Conservation (phyloP, 306 rosid genomes). For the Trifolium pratense region DNA sequence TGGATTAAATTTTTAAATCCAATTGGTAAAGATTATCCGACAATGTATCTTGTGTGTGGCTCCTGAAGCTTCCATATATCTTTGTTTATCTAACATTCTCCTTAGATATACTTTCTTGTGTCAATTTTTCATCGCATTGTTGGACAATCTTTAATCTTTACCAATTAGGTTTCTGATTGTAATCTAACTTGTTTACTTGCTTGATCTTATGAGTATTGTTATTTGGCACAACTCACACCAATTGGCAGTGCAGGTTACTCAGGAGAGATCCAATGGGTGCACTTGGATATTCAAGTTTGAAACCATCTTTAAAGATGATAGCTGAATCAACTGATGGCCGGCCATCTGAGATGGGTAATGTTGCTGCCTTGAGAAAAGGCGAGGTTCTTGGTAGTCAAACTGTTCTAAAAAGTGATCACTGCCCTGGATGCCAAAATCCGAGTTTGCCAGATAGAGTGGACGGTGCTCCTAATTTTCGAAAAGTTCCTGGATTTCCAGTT, state of each 20-base stretch:
- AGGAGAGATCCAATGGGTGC: conserved; percentile 98
- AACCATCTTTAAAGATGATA: conserved; percentile 72
- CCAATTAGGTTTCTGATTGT: conserved; percentile 1
- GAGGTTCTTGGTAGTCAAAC: conserved; percentile 96
- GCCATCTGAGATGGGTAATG: conserved; percentile 85
- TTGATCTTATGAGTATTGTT: neutral
- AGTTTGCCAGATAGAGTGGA: conserved; percentile 78
- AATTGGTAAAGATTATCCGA: neutral
- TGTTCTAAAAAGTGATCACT: conserved; percentile 87
- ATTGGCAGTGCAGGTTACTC: conserved; percentile 61
- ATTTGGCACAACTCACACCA: conserved; percentile 7
- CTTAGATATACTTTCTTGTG: conserved; percentile 6
- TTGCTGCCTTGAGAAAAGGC: conserved; percentile 86
- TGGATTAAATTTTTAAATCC: neutral
- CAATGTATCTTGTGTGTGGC: neutral
- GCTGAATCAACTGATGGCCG: conserved; percentile 77
- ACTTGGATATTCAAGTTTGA: conserved; percentile 76
- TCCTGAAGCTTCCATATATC: conserved; percentile 15
- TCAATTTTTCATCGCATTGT: neutral
- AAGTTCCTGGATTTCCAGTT: conserved; percentile 92
- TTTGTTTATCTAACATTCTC: conserved; percentile 18
- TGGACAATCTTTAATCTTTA: neutral
- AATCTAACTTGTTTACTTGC: conserved; percentile 15
- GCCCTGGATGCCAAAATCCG: conserved; percentile 83
- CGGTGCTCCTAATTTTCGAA: conserved; percentile 93